phyloP scores from a whole-genome alignment of 371 early-diverging fungal species.

The Mortierella sp. region DNA sequence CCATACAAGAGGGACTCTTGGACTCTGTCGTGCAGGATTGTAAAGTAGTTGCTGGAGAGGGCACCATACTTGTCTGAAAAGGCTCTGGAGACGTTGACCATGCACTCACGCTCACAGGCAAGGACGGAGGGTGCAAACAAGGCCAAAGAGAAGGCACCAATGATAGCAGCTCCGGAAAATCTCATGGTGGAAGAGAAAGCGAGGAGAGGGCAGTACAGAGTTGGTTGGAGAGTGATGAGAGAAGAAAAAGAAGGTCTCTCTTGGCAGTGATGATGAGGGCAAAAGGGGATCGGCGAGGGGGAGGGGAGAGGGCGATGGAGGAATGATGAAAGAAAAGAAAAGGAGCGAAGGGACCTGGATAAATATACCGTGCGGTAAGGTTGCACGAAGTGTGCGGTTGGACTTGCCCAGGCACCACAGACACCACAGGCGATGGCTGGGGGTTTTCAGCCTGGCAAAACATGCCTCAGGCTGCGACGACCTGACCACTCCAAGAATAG shows the following conservation, averaged over 20 bases:
- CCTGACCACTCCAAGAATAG: too few species aligned
- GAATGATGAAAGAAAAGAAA: constrained; percentile 1
- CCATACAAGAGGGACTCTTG: constrained; percentile 46
- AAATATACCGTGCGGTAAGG: too few species aligned
- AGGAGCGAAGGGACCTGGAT: background rate
- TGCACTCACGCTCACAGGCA: constrained; percentile 70
- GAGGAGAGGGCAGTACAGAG: too few species aligned
- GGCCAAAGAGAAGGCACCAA: constrained; percentile 37
- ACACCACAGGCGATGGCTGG: too few species aligned
- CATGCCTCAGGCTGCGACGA: too few species aligned
- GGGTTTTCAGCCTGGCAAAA: too few species aligned
- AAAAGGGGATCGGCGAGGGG: background rate
- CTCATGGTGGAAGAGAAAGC: too few species aligned
- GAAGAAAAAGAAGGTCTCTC: too few species aligned
- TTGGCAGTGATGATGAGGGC: background rate
- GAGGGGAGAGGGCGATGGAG: background rate
- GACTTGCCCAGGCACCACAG: constrained; percentile 8
- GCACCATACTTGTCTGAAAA: constrained; percentile 62
- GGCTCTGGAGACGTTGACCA: constrained; percentile 61
- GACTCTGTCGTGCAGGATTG: constrained; percentile 33
- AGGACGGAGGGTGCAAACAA: constrained; percentile 44
- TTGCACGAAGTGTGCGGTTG: constrained; percentile 6
- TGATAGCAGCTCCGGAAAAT: constrained; percentile 32
- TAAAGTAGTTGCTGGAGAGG: constrained; percentile 40
- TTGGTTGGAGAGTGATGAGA: too few species aligned